phyloP scores from a whole-genome alignment of 441 rosid species.

The Pelargonium fulgidum region DNA sequence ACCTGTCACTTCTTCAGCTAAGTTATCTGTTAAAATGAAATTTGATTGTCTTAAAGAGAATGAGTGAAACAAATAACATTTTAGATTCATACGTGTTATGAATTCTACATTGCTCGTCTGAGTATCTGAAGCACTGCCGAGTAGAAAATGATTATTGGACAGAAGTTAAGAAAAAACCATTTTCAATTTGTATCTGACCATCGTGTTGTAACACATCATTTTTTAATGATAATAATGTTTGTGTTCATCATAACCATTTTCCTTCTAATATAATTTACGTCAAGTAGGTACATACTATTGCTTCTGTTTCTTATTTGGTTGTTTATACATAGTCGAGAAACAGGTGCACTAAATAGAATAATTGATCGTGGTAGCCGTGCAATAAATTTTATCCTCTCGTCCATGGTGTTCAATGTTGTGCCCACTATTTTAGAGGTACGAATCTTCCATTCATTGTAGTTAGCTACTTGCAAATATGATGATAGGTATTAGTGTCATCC shows the following conservation, averaged over 20 bases:
- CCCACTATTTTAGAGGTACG: conserved; percentile 90
- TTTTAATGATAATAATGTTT: background rate
- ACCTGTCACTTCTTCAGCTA: background rate
- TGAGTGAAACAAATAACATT: background rate
- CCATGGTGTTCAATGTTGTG: conserved; percentile 83
- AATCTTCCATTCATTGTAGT: conserved; percentile 15
- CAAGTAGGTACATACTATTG: conserved; percentile 7
- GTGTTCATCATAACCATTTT: background rate
- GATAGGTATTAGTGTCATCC: background rate
- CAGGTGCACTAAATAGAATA: conserved; percentile 76
- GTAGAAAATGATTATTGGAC: background rate
- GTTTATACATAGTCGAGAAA: conserved; percentile 66
- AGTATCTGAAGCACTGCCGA: background rate
- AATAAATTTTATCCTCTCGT: conserved; percentile 73
- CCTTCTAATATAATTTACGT: conserved; percentile 10
- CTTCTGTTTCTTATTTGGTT: conserved; percentile 21
- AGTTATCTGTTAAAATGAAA: background rate
- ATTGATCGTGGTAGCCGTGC: conserved; percentile 95
- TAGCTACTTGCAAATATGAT: conserved; percentile 19
- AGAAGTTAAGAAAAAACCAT: background rate
- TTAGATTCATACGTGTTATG: background rate
- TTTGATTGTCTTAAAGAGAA: background rate
- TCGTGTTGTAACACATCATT: background rate
- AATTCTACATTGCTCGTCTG: background rate
- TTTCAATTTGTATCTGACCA: background rate